Evolutionary conservation across 768 basidiomycete species (phyloP), one percentile per base, ranked within the genome.

Genomic region (Tylopilus plumbeoviolaceoides): DNA sequence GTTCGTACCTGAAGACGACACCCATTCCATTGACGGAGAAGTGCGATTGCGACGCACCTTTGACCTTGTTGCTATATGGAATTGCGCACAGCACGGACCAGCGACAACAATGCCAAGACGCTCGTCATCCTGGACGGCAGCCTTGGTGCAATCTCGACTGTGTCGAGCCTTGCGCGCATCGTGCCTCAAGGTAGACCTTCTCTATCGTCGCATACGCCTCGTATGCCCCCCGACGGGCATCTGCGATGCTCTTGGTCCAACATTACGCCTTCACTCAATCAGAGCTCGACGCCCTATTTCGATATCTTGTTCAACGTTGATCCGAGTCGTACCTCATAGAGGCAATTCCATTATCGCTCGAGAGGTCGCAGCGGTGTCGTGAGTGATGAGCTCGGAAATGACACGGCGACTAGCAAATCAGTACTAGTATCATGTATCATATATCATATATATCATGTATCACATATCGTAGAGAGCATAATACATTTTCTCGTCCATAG

Each of bases 321-420:
- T n/a, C n/a, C n/a, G n/a, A n/a, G 56, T 73, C 82, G 3, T 84
- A 85, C 57, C 87, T 89, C 59, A 59, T 90, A 4, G 89, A 91
- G 53, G 83, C 90, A 3, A 73, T 77, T 35, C 81, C 89, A 0
- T 72, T 92, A 7, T n/a, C n/a, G n/a, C 5, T 73, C 82, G 1
- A 90, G 85, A 55, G 90, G 89, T 5, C 73, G 83, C 23, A 91
- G 90, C 55, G 89, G 88, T 3, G 75, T 82, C 18, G 85, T 92
- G 28, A 88, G 82, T 53, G 90, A 90, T 21, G 85, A 90, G 76
- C n/a, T n/a, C n/a, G n/a, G n/a, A n/a, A n/a, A n/a, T n/a, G n/a
- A n/a, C n/a, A n/a, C n/a, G n/a, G n/a, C n/a, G n/a, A n/a, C n/a
- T n/a, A n/a, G n/a, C n/a, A n/a, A n/a, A n/a, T n/a, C n/a, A n/a